Base-by-base conservation (phyloP, 768 basidiomycete species). In the Sistotremastrum niveocremeum region DNA sequence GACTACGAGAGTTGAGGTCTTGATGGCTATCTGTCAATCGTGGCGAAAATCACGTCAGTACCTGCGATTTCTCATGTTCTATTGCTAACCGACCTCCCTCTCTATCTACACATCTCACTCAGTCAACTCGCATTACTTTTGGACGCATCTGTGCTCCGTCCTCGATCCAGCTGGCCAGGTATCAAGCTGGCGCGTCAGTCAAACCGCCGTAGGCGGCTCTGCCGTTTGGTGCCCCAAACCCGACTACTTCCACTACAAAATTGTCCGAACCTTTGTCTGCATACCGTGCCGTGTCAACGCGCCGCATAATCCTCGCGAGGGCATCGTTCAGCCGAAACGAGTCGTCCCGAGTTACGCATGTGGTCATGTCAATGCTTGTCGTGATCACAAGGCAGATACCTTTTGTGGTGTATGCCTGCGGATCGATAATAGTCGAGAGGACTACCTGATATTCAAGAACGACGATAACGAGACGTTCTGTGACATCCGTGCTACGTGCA, bases 401-500 rank as follows among this genome's bases (percentile, higher is more conserved):
- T 84, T 76, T 52, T 85, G 82, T 50, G 78, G 79, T 0, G 54
- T 82, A 6, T 87, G 84, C 57, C 68, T 84, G 8, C 71, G 76
- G n/a, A 78, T 82, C 49, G 67, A 72, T 0, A 62, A 60, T 9
- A 55, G 52, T 11, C 60, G 50, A 12, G 40, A 50, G 4, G 35
- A 49, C 9, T 51, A 51, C 33, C 51, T 56, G 39, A 52, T 45
- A 30, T 52, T 58, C 35, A 56, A 82, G 54, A 85, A 84, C 55
- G 83, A 84, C 49, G 84, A 86, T 58, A 72, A 77, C 11, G 74
- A 78, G 8, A 71, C 73, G 0, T 85, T 79, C 72, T 75, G 78
- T 0, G 67, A 67, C 5, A 69, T 81, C 7, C 74, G 77, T 32
- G 67, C 79, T 2, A 85, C 84, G 6, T 87, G 84, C 58, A 70